Evolutionary conservation across 768 basidiomycete genomes (phyloP), one percentile per base, ranked within the genome.

Genomic region (Scleroderma citrinum): DNA sequence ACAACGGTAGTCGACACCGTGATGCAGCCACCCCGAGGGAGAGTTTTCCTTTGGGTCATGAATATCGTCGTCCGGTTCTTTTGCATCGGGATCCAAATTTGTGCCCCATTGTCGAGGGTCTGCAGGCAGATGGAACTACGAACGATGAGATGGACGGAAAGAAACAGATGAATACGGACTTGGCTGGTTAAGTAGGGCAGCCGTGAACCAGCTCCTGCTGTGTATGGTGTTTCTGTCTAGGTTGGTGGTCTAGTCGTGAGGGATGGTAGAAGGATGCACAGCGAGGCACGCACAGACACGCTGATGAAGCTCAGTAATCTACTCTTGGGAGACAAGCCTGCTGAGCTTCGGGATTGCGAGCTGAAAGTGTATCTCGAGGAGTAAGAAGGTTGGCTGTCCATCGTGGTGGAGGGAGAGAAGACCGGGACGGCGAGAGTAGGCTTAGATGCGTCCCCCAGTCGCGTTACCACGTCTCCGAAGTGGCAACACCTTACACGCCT

Each of bases 81-180:
- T 68, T 36, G 72, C 53, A 59, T 80, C 75, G 5, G 73, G 70
- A 19, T 74, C 78, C 35, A 85, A 59, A 58, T 78, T 76, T 19
- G 76, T 75, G 19, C 83, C 82, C 86, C 86, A 87, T 20, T 70
- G 68, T 16, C 76, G 73, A 13, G 84, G 84, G 57, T 89, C 85
- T 12, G 81, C 73, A 3, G 81, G 70, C 16, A 88, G 69, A 10
- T 81, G 76, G 59, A 77, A 86, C 85, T 87, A 46, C 19, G 24
- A 3, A 12, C 35, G n/a, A 43, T 56, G 36, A 56, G 51, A 29
- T 24, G 24, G 40, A 2, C 12, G 16, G 0, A 1, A 35, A 29
- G 13, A 30, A 26, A 23, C 19, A n/a, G 8, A 0, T 11, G 13
- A 21, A 7, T 47, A 51, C 59, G 10, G 49, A 77, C 78, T 46